Evolutionary conservation across 805 yeast species (phyloP), one percentile per base, ranked within the genome.

Genomic region (Pichia californica): DNA sequence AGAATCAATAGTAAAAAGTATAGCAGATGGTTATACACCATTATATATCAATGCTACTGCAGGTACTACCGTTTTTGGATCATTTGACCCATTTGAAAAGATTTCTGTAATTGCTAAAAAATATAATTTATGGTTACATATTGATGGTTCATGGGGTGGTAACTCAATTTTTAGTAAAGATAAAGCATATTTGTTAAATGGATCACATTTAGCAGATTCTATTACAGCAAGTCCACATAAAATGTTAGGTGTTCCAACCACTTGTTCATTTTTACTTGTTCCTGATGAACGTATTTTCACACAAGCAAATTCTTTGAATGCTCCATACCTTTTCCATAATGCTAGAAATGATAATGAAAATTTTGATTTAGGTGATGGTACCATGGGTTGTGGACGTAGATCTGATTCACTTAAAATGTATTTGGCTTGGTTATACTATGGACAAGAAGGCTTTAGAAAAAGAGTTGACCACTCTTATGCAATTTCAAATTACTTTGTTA

Each of bases 61-160:
- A 0, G 95, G 95, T 1, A 84, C 94, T 10, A 86, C 95, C 0
- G 95, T 86, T 0, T 83, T 79, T 53, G 95, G 95, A 1, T 82
- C 93, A 7, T 87, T 72, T 59, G 95, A 86, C 55, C 79, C 82
- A 18, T 71, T 86, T 52, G 68, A 56, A 21, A 73, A 71, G 33
- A 77, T 87, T 29, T 61, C 79, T 1, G 55, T 45, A 1, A 58
- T 86, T 2, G 77, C 88, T 14, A 66, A 73, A 43, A 67, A 68
- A 44, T 57, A 79, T 59, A 60, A 70, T n/a, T 40, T 77, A 7
- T 87, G 94, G 91, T 74, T 83, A 57, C 95, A 86, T 59, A 75
- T 86, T 32, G 95, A 86, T 62, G 95, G 93, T 1, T 83, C 93
- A 7, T 85, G 94, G 95, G 95, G 95, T 28, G 95, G 91, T 8